Evolutionary conservation across 1,139 yeast genomes (phyloP), one percentile per base, ranked within the genome.

Genomic region (Sugiyamaella neomexicana): DNA sequence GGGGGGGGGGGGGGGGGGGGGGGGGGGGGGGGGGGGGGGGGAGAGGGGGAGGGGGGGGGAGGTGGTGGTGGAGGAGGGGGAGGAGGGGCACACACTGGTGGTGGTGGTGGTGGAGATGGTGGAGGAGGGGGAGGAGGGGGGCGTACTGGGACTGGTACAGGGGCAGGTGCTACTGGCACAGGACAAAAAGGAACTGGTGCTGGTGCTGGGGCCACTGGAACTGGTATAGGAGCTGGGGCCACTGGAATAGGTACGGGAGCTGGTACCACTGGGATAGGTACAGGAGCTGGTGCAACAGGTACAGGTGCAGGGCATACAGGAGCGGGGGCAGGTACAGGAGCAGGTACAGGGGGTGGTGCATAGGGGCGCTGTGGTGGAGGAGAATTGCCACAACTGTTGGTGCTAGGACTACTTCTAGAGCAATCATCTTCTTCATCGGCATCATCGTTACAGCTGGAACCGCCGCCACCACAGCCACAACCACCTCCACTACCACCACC

Each of bases 221-320:
- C n/a, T n/a, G n/a, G n/a, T n/a, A n/a, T n/a, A 34, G 55, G 49
- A 15, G 56, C 53, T 15, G 45, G 50, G 36, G 54, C 54, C 2
- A 48, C 47, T 13, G 52, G 50, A 9, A 42, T 16, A 16, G 55
- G 56, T 50, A 46, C 41, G 7, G 55, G 54, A 10, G 54, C 55
- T 20, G 51, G 50, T 36, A 50, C 52, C n/a, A 52, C 50, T 9
- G 54, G 50, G 7, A 49, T 34, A 16, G 51, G 47, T 20, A 49
- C 37, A 4, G 55, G 52, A 13, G 50, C 50, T 29, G 57, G 56
- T 39, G 56, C 25, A 46, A 47, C 42, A 16, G 56, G 54, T n/a
- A 53, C 55, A 16, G 52, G 50, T 25, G 54, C 52, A 7, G 53
- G 52, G 20, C 13, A 31, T 31, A 39, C 46, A 10, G 55, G 50